These are phyloP conservation scores for Pseudogymnoascus sp. DNA, from an alignment of 2,329 filamentous ascomycete genomes.

Conservation along the genomic window DNA sequence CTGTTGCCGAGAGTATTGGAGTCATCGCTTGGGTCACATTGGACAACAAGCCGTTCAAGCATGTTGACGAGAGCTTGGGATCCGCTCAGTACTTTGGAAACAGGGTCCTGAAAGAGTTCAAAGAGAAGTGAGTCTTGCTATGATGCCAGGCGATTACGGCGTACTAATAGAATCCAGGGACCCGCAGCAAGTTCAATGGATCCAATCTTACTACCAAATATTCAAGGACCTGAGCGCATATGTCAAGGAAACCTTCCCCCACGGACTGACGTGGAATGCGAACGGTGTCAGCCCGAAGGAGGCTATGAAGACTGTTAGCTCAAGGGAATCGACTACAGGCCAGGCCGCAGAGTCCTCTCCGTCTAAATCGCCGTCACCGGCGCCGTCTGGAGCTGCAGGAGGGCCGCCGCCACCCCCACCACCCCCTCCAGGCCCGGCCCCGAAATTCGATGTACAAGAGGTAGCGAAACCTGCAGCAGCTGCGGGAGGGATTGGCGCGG, in stretches of 20 bases:
- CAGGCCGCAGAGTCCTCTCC: conserved; percentile 26
- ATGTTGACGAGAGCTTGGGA: conserved; percentile 73
- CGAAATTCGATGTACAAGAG: conserved; percentile 50
- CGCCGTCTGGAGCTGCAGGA: conserved; percentile 45
- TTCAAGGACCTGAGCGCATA: conserved; percentile 79
- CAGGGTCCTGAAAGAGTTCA: conserved; percentile 82
- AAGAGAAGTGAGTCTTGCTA: conserved; percentile 55
- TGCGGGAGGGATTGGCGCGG: conserved; percentile 65
- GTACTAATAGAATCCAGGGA: conserved; percentile 46
- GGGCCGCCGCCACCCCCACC: conserved; percentile 59
- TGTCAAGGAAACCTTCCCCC: conserved; percentile 72
- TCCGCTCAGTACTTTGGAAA: conserved; percentile 93
- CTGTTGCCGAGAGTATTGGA: conserved; percentile 83
- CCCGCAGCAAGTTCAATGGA: conserved; percentile 73
- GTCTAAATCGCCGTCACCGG: conserved; percentile 36
- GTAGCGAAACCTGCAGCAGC: conserved; percentile 33
- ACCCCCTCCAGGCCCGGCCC: conserved; percentile 62
- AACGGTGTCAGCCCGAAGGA: conserved; percentile 66
- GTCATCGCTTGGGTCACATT: conserved; percentile 86
- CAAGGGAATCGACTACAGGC: conserved; percentile 37
- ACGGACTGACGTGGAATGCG: conserved; percentile 80
- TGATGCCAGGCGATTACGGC: background rate
- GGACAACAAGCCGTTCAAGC: conserved; percentile 73
- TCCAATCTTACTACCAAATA: conserved; percentile 85
- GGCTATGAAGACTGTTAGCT: conserved; percentile 50